These are phyloP conservation scores for Gossypium laxum DNA, from an alignment of 441 rosid genomes.

Conservation along the genomic window DNA sequence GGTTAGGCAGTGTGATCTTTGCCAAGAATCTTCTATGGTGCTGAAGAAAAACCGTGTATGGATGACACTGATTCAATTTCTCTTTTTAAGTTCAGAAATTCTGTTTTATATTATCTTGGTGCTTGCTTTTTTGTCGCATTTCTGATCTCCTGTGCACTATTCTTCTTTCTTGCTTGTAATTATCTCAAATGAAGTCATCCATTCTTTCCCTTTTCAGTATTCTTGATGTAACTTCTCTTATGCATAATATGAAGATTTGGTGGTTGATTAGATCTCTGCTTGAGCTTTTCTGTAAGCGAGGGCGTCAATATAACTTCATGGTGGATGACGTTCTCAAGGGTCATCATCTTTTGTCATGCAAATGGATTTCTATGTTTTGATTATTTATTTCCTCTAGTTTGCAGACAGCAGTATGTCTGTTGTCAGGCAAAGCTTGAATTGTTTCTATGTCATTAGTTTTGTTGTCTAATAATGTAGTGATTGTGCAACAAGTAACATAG, in stretches of 20 bases:
- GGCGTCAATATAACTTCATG: background rate
- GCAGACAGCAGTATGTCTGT: background rate
- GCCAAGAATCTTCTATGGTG: conserved; percentile 81
- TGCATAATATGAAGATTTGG: conserved; percentile 1
- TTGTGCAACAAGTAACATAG: background rate
- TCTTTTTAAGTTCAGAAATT: background rate
- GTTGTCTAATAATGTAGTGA: background rate
- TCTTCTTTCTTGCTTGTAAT: background rate
- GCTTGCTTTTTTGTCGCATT: background rate
- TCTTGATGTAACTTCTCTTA: background rate
- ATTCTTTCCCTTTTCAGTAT: background rate
- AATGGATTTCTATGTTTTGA: background rate
- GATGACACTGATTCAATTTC: background rate
- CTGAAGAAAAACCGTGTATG: conserved; percentile 72
- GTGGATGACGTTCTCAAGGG: background rate
- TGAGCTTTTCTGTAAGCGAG: background rate
- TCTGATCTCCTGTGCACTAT: background rate
- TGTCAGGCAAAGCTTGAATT: background rate
- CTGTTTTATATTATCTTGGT: conserved; percentile 1
- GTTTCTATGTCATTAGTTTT: background rate
- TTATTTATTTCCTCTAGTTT: background rate
- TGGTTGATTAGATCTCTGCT: background rate
- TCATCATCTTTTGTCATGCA: background rate
- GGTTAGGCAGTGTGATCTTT: conserved; percentile 64
- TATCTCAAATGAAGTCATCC: conserved; percentile 2